Conservation (phyloP, 495 filamentous ascomycete genomes). For the Penicillium atrosanguineum region DNA sequence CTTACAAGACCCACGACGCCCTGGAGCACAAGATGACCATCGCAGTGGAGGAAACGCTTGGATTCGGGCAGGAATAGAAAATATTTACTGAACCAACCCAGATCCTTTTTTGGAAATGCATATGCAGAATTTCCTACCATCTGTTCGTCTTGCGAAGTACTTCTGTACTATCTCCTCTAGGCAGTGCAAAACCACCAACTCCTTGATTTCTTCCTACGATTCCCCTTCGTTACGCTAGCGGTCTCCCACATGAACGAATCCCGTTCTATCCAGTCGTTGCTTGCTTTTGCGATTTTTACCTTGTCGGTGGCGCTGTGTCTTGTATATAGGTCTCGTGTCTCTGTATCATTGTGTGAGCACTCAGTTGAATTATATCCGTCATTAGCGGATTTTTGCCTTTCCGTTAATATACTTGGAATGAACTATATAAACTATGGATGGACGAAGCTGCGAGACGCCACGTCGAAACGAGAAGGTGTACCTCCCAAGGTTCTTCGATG, state of each 20-base stretch:
- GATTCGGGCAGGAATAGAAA: slow-evolving; percentile 92
- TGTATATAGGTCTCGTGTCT: slow-evolving; percentile 12
- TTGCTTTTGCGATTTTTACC: background rate
- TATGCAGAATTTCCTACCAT: background rate
- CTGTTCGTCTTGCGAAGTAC: background rate
- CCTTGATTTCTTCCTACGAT: slow-evolving; percentile 4
- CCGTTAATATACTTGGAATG: background rate
- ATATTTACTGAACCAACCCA: background rate
- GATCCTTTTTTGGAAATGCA: background rate
- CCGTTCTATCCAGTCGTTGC: slow-evolving; percentile 10
- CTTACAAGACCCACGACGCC: slow-evolving; percentile 84
- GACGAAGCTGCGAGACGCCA: background rate
- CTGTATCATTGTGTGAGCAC: slow-evolving; percentile 12
- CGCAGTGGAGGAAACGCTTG: slow-evolving; percentile 98
- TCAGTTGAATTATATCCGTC: slow-evolving; percentile 3
- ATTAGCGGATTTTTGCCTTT: background rate
- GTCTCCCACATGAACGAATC: background rate
- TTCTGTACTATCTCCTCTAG: background rate
- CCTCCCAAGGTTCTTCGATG: too few species aligned
- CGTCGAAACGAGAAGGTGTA: too few species aligned
- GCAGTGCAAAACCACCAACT: background rate
- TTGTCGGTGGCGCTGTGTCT: slow-evolving; percentile 7
- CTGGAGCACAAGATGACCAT: slow-evolving; percentile 88
- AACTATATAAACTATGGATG: background rate
- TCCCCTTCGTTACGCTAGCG: background rate